Evolutionary conservation across 164 flowering plant genomes (phyloP), one percentile per base, ranked within the genome.

Genomic region (Stephania yunnanensis): DNA sequence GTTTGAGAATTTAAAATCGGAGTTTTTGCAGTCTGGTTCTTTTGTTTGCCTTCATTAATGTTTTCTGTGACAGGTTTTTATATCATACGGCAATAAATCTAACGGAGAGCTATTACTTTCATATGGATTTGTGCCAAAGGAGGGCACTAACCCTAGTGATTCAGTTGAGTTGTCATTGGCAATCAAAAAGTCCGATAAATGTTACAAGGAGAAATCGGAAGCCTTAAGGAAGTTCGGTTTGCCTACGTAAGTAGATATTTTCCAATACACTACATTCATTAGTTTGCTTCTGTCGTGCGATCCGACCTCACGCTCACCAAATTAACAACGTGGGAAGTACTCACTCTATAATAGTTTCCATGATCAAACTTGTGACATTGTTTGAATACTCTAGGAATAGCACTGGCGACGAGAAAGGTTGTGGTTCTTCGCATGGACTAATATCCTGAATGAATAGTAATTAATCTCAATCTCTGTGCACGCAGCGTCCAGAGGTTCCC

Each of bases 31-130:
- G 1, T 48, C 20, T n/a, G 64, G 64, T 19, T 58, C 20, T 58
- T 36, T 36, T 36, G 42, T 4, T 58, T 58, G 7, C 20, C 0
- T 36, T 58, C 19, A n/a, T n/a, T 3, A 15, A 58, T 58, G 46
- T 70, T 44, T 4, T 74, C 50, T 70, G 20, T 12, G 74, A 72
- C 89, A 95, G 97, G 97, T 95, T 65, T 95, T 95, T 73, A 93
- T 95, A 80, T 95, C 99, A 15, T 95, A 95, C 79, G 99, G 99
- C n/a, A 91, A 80, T 81, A 95, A 95, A 83, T 95, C 99, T 55
- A 95, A 93, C 81, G 97, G 99, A 71, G 99, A 95, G 84, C 85
- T 95, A 15, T 78, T 95, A 83, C 91, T 95, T 30, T 95, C 99
- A 10, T 95, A 95, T 85, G 99, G 97, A 73, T 95, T 95, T 86